phyloP scores from a whole-genome alignment of 1,284 basidiomycete genomes.

The Boletus subluridellus region DNA sequence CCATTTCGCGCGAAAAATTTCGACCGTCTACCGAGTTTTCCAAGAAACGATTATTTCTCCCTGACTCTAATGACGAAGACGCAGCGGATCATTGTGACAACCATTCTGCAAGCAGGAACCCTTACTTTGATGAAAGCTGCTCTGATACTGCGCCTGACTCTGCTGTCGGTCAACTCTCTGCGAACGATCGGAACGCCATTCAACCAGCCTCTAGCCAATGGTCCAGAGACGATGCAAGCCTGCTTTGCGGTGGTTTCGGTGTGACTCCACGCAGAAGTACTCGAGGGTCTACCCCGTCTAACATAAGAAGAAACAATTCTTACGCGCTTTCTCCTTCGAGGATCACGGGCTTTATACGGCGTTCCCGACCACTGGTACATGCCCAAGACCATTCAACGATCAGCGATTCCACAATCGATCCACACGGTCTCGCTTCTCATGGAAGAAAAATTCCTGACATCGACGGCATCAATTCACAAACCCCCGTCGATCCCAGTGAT shows the following conservation, averaged over 20 bases:
- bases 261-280: neutral
- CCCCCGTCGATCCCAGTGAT: neutral
- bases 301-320: slow-evolving; percentile 7
- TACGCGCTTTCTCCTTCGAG: slow-evolving; percentile 28
- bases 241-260: neutral
- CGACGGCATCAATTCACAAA: neutral
- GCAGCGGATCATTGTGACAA: neutral
- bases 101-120: neutral
- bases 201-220: slow-evolving; percentile 4
- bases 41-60: slow-evolving; percentile 20
- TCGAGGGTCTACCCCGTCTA: neutral
- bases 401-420: neutral
- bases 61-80: slow-evolving; percentile 17
- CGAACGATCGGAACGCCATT: slow-evolving; percentile 31
- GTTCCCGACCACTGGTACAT: neutral
- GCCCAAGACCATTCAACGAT: neutral
- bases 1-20: neutral
- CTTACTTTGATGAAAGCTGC: slow-evolving; percentile 27
- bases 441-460: neutral
- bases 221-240: slow-evolving; percentile 7
- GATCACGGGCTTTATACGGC: slow-evolving; percentile 23
- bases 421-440: neutral
- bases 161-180: neutral
- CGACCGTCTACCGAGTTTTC: slow-evolving; percentile 1
- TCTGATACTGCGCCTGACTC: slow-evolving; percentile 30